These are phyloP conservation scores for Pueraria montana DNA, from an alignment of 306 rosid species.

Conservation along the genomic window DNA sequence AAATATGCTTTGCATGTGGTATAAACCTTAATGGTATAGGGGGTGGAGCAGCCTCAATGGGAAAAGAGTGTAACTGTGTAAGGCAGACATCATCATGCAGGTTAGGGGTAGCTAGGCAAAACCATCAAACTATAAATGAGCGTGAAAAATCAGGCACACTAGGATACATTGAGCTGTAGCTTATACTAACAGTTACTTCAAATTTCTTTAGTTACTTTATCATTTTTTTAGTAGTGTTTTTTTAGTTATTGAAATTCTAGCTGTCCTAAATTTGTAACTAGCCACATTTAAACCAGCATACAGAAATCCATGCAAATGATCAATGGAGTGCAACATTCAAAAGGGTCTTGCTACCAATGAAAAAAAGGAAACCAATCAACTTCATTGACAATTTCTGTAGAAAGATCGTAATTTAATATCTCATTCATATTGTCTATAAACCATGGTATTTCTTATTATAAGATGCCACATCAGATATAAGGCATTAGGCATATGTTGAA, in stretches of 20 bases:
- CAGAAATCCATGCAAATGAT: background rate
- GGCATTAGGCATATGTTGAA: constrained; percentile 8
- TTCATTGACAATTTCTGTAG: background rate
- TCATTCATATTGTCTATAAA: background rate
- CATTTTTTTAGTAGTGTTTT: background rate
- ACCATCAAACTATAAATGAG: no score
- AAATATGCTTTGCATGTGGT: background rate
- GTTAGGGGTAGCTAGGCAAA: no score
- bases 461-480: background rate
- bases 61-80: no score
- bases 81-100: no score
- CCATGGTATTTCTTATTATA: constrained; percentile 10
- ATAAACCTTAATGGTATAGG: background rate
- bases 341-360: background rate
- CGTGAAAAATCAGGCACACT: no score
- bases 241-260: background rate
- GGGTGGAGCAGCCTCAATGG: background rate
- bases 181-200: background rate
- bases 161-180: no score
- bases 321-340: background rate
- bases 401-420: background rate
- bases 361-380: background rate
- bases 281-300: background rate
- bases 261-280: background rate
- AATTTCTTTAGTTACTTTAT: background rate